Evolutionary conservation across 164 flowering plant genomes (phyloP).

Genomic region (Chloranthus sessilifolius): DNA sequence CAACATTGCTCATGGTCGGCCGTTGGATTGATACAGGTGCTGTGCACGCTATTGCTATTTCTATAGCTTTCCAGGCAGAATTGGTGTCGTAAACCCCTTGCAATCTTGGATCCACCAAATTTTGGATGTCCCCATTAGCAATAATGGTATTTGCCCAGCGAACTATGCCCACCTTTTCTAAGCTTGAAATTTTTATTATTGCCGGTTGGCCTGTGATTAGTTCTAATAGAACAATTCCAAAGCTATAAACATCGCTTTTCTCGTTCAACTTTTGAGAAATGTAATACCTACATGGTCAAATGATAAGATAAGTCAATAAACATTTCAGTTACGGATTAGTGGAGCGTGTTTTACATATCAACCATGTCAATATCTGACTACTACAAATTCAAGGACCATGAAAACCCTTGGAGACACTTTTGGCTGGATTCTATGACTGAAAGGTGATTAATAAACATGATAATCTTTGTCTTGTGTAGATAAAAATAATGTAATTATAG

Average conservation of each 20-base stretch:
- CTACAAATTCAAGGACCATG: too few relatives aligned
- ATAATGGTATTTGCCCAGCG: slow-evolving; percentile 32
- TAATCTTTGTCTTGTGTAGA: too few relatives aligned
- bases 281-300: slow-evolving; percentile 28
- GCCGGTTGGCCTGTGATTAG: slow-evolving; percentile 38
- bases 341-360: too few relatives aligned
- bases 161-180: slow-evolving; percentile 17
- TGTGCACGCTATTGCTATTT: slow-evolving; percentile 44
- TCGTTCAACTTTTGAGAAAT: slow-evolving; percentile 24
- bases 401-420: too few relatives aligned
- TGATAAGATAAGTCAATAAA: too few relatives aligned
- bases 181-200: slow-evolving; percentile 4
- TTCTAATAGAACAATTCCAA: slow-evolving; percentile 46
- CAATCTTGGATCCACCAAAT: slow-evolving; percentile 37
- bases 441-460: too few relatives aligned
- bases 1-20: slow-evolving; percentile 33
- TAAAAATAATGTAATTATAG: too few relatives aligned
- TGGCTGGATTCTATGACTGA: too few relatives aligned
- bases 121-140: slow-evolving; percentile 27
- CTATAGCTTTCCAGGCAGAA: slow-evolving; percentile 41
- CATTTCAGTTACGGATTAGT: too few relatives aligned
- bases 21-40: slow-evolving; percentile 17
- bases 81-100: slow-evolving; percentile 19
- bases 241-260: slow-evolving; percentile 55
- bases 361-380: too few relatives aligned